These are phyloP conservation scores for Penicillium pulvis DNA, from an alignment of 495 filamentous ascomycete species.

Conservation along the genomic window DNA sequence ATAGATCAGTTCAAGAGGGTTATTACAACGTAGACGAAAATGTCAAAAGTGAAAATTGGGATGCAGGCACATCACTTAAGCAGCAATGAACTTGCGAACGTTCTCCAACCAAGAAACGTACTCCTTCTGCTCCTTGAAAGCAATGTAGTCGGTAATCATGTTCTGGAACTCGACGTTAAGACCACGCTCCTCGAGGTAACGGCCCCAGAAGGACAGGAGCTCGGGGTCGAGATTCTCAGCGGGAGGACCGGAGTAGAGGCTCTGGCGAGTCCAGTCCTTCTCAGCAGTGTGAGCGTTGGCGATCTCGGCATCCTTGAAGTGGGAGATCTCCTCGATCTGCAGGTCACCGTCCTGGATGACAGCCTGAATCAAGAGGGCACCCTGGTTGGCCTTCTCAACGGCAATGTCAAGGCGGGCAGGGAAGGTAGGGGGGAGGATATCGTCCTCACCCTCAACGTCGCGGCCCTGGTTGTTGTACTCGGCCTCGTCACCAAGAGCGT, in stretches of 20 bases:
- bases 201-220: constrained; percentile 86
- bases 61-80: constrained; percentile 43
- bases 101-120: constrained; percentile 89
- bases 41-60: not conserved
- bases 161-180: constrained; percentile 84
- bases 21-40: constrained; percentile 14
- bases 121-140: constrained; percentile 99
- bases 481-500: constrained; percentile 52
- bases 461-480: constrained; percentile 54
- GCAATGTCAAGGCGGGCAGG: constrained; percentile 84
- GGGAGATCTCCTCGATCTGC: constrained; percentile 88
- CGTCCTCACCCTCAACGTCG: constrained; percentile 59
- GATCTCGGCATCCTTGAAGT: constrained; percentile 73
- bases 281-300: constrained; percentile 67
- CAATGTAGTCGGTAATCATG: constrained; percentile 95
- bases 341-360: constrained; percentile 84
- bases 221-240: constrained; percentile 96
- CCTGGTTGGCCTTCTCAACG: constrained; percentile 78
- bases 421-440: constrained; percentile 60
- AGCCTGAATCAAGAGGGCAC: constrained; percentile 85
- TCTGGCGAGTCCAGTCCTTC: constrained; percentile 67
- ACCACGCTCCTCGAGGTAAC: constrained; percentile 92
- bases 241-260: constrained; percentile 86
- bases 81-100: constrained; percentile 75
- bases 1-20: constrained; percentile 7